A percentile compares a stretch with the other conserved stretches of the same genome.
These are phyloP conservation scores for Microdochium paspali DNA, from an alignment of 2,329 filamentous ascomycete genomes.

Conservation along the genomic window DNA sequence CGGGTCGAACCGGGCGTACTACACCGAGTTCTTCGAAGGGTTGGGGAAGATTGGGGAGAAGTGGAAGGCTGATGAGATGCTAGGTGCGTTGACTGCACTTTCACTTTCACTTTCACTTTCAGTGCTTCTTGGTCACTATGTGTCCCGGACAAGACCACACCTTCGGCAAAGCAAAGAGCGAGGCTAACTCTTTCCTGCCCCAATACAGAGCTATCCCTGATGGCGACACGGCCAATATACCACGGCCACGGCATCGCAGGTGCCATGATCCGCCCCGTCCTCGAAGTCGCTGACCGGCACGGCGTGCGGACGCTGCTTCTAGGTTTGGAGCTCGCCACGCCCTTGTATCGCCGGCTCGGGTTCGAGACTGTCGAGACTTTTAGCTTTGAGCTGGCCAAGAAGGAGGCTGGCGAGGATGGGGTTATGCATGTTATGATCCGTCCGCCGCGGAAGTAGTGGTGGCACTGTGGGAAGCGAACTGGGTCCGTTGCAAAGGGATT, in stretches of 20 bases:
- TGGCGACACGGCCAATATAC: conserved; percentile 6
- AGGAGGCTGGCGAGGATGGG: conserved; percentile 3
- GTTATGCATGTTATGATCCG: conserved; percentile 12
- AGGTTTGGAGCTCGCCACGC: conserved; percentile 9
- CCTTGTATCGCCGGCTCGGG: conserved; percentile 13
- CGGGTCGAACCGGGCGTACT: conserved; percentile 9
- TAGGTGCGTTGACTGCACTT: conserved; percentile 11
- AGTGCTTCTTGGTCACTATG: neutral
- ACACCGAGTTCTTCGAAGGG: conserved; percentile 11
- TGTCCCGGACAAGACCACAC: too few species aligned
- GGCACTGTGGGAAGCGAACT: too few species aligned
- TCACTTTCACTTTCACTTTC: neutral
- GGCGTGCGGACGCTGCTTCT: conserved; percentile 11
- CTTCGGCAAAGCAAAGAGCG: too few species aligned
- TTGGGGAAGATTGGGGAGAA: conserved; percentile 11
- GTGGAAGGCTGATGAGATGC: conserved; percentile 13
- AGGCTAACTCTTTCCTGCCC: neutral
- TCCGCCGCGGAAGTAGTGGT: too few species aligned
- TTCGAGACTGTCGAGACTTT: conserved; percentile 11
- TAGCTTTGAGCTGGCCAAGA: conserved; percentile 7
- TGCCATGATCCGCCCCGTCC: conserved; percentile 10
- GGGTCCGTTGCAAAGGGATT: too few species aligned
- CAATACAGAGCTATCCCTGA: neutral
- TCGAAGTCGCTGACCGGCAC: conserved; percentile 13
- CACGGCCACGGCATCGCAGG: conserved; percentile 14